Base-by-base conservation (phyloP, 2,329 filamentous ascomycete species). In the Xylariaceae sp. region DNA sequence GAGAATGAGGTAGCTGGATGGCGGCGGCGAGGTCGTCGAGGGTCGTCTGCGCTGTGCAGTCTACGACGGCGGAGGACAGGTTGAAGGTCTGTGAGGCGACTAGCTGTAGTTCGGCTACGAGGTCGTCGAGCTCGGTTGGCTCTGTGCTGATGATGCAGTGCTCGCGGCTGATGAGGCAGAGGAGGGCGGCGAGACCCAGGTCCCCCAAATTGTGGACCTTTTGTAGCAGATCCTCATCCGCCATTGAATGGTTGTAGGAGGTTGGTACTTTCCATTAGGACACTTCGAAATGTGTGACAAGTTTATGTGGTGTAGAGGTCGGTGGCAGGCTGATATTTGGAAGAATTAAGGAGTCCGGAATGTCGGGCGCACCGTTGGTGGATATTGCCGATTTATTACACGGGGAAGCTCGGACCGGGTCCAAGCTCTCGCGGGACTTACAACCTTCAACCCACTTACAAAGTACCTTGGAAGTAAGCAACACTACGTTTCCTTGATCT, bases 131-230 rank as follows among this genome's bases (percentile, higher is more conserved):
- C 50, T 79, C 76, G 37, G 83, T 76, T 3, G 77, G 71, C 2
- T 87, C 83, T 16, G 90, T 89, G 73, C 91, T 89, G 68, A 98
- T 86, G 65, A 98, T 86, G 75, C 91, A 96, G 73, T 98, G 93
- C 73, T 96, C 90, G 63, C 88, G 83, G 57, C 88, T 86, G 60
- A 92, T 81, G 49, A 98, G 83, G 70, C 89, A 93, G 48, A 97
- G 83, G 41, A 98, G 81, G 14, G 89, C 77, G 20, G 93, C 95
- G 57, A 98, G 84, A 75, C 97, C 93, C 41, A 97, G 81, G 76
- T 97, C 93, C 68, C 88, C 90, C 61, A 98, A 80, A 64, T 85
- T 82, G 69, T 93, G 89, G 65, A 96, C 83, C 73, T 88, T 89
- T 61, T 83, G 79, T 59, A 88, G 77, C 60, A 92, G 79, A 54